A percentile compares a stretch with the other conserved stretches of the same genome.
These are phyloP conservation scores for Coniochaeta prunicola DNA, from an alignment of 2,329 filamentous ascomycete genomes.

Conservation along the genomic window DNA sequence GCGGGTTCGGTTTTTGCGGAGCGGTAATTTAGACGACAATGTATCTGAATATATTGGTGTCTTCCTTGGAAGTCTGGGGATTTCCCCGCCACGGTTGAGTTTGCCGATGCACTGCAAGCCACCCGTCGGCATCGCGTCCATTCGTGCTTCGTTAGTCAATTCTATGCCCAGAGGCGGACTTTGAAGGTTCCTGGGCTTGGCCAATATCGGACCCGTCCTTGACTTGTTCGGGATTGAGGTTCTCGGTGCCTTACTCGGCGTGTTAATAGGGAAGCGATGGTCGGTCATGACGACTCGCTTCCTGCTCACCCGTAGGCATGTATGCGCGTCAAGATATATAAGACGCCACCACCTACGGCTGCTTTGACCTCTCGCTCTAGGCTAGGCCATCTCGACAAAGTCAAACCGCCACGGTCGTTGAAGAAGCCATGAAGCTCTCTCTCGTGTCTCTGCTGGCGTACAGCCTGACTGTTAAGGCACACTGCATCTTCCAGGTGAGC, in stretches of 20 bases:
- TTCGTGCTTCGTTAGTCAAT: conserved; percentile 8
- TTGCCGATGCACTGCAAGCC: conserved; percentile 14
- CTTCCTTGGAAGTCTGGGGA: conserved; percentile 14
- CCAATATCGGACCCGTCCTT: conserved; percentile 14
- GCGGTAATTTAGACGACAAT: conserved; percentile 16
- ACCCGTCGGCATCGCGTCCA: conserved; percentile 8
- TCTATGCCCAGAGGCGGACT: conserved; percentile 10
- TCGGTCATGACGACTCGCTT: neutral
- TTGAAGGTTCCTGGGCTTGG: conserved; percentile 6
- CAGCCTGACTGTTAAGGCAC: conserved; percentile 28
- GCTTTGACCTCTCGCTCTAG: neutral
- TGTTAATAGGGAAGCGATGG: neutral
- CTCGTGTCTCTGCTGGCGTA: conserved; percentile 23
- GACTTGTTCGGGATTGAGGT: conserved; percentile 12
- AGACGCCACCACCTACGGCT: neutral
- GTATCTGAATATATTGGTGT: conserved; percentile 18
- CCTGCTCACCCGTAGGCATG: neutral
- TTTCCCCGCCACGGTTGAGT: conserved; percentile 13
- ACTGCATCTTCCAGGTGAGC: conserved; percentile 34
- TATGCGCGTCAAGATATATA: neutral
- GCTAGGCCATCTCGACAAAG: neutral
- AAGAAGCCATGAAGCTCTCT: conserved; percentile 29
- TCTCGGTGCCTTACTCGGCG: conserved; percentile 15
- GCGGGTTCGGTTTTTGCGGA: neutral
- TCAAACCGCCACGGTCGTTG: neutral